phyloP scores from a whole-genome alignment of 1,139 yeast species.

The Saccharomyces uvarum region DNA sequence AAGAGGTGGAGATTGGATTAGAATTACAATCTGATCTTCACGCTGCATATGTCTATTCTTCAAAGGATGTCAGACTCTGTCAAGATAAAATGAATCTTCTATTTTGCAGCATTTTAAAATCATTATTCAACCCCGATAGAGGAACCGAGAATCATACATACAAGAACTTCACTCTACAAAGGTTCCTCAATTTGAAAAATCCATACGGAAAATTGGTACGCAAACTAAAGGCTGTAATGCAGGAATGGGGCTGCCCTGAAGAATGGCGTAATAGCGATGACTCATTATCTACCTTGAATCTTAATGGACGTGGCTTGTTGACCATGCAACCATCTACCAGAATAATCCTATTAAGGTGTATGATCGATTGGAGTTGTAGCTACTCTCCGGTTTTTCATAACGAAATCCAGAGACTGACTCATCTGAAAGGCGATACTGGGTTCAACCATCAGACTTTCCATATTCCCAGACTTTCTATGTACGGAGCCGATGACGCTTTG shows the following conservation, averaged over 20 bases:
- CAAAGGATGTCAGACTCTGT: slow-evolving; percentile 16
- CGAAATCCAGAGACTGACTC: slow-evolving; percentile 30
- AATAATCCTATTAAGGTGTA: slow-evolving; percentile 39
- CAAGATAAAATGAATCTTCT: slow-evolving; percentile 27
- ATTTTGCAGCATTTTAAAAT: slow-evolving; percentile 20
- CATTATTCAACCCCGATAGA: slow-evolving; percentile 17
- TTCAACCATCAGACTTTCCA: slow-evolving; percentile 23
- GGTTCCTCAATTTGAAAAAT: slow-evolving; percentile 11
- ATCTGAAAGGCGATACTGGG: slow-evolving; percentile 23
- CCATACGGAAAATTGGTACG: slow-evolving; percentile 38
- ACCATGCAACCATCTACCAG: slow-evolving; percentile 43
- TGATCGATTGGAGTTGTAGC: slow-evolving; percentile 43
- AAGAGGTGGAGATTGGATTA: slow-evolving; percentile 44
- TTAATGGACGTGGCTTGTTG: slow-evolving; percentile 34
- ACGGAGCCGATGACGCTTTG: slow-evolving; percentile 19
- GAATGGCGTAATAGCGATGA: slow-evolving; percentile 38
- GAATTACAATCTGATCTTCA: slow-evolving; percentile 23
- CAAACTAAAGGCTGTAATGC: slow-evolving; percentile 12
- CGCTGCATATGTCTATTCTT: too few species aligned
- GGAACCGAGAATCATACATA: not conserved
- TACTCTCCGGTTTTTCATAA: slow-evolving; percentile 40
- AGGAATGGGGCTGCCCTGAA: slow-evolving; percentile 38
- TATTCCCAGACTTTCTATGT: slow-evolving; percentile 22
- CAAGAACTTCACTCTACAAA: not conserved
- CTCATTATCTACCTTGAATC: slow-evolving; percentile 9